phyloP scores from a whole-genome alignment of 176 grass and related monocot species.

The Avena atlantica region DNA sequence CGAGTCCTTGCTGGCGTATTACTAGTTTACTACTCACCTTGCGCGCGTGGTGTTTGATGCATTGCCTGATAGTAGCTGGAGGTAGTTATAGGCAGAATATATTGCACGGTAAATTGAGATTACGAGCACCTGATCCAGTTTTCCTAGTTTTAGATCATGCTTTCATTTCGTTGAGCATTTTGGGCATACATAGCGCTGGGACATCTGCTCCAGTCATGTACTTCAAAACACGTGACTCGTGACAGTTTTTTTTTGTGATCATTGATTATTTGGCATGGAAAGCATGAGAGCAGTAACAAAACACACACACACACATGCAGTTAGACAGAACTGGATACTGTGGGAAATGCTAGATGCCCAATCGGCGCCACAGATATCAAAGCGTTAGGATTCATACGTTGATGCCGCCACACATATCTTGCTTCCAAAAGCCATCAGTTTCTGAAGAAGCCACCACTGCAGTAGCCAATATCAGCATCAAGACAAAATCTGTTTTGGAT shows the following conservation, averaged over 20 bases:
- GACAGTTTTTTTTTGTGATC: neutral
- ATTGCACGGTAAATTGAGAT: neutral
- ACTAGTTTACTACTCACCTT: neutral
- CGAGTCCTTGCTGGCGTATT: neutral
- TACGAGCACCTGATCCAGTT: neutral
- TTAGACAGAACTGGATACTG: too few species aligned
- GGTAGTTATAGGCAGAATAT: neutral
- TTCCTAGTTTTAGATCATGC: neutral
- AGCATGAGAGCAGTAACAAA: neutral
- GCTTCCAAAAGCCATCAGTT: neutral
- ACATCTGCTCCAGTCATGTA: neutral
- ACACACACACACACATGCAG: too few species aligned
- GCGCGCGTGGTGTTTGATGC: constrained; percentile 20
- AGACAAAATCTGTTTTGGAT: neutral
- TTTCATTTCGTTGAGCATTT: neutral
- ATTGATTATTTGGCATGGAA: neutral
- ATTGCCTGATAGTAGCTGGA: constrained; percentile 11
- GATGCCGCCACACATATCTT: neutral
- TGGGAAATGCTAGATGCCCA: too few species aligned
- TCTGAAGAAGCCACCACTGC: neutral
- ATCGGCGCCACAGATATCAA: too few species aligned
- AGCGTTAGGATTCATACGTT: neutral
- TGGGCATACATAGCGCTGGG: neutral
- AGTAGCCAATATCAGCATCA: neutral
- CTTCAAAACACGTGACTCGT: neutral